Evolutionary conservation across 306 rosid genomes (phyloP).

Genomic region (Adenanthera pavonina): DNA sequence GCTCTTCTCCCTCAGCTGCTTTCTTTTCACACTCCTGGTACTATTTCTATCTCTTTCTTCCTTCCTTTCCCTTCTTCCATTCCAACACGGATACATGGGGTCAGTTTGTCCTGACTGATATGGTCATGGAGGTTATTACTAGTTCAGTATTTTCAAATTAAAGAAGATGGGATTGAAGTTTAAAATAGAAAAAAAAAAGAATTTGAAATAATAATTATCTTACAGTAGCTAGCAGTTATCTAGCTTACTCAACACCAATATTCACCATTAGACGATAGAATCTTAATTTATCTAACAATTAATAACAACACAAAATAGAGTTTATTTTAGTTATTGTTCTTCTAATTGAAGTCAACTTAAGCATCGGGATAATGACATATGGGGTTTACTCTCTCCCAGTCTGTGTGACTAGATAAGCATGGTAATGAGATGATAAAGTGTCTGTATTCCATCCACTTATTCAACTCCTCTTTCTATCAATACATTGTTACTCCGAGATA

Average conservation of each 20-base stretch:
- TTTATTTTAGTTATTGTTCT: not conserved
- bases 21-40: slow-evolving; percentile 82
- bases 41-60: slow-evolving; percentile 6
- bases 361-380: not conserved
- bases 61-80: not conserved
- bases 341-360: not conserved
- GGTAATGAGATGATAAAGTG: not conserved
- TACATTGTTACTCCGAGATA: not conserved
- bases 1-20: slow-evolving; percentile 63
- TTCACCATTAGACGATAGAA: not conserved
- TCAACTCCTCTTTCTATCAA: not conserved
- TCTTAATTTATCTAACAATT: not conserved
- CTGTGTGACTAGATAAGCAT: not conserved
- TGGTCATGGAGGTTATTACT: not conserved
- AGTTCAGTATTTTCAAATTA: no score
- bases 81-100: not conserved
- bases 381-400: not conserved
- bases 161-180: no score
- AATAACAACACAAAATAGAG: not conserved
- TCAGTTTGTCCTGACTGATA: not conserved
- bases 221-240: no score
- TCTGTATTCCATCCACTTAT: not conserved
- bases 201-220: no score
- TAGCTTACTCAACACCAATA: not conserved
- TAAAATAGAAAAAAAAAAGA: no score